A percentile compares a stretch with the other conserved stretches of the same genome.
Conservation (phyloP, 1,139 yeast genomes). For the Debaryomyces sp. region DNA sequence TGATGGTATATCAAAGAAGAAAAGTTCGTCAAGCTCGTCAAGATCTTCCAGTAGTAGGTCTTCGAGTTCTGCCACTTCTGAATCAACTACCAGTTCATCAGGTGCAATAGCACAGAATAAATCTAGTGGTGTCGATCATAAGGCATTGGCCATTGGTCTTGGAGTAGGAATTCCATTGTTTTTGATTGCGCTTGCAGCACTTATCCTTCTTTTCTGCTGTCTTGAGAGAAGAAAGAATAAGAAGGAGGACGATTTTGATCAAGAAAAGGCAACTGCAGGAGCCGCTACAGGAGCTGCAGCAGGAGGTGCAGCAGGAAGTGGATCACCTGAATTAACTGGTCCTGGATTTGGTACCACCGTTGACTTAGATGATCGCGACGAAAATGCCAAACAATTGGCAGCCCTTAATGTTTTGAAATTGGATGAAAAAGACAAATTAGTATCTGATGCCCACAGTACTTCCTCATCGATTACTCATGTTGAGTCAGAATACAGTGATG, state of each 20-base stretch:
- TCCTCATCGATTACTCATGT: slow-evolving; percentile 45
- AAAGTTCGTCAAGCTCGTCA: slow-evolving; percentile 23
- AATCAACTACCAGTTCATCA: slow-evolving; percentile 22
- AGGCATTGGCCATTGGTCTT: slow-evolving; percentile 76
- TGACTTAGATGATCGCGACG: slow-evolving; percentile 28
- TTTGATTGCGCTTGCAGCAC: slow-evolving; percentile 46
- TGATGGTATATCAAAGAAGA: slow-evolving; percentile 46
- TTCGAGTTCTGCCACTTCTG: slow-evolving; percentile 10
- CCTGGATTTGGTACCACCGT: slow-evolving; percentile 38
- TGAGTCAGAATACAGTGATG: slow-evolving; percentile 28
- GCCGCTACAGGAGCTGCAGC: slow-evolving; percentile 13
- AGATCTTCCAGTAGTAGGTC: slow-evolving; percentile 20
- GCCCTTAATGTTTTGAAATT: slow-evolving; percentile 55
- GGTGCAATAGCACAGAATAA: slow-evolving; percentile 14
- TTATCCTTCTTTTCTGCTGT: slow-evolving; percentile 63
- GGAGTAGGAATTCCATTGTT: slow-evolving; percentile 83
- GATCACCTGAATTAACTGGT: slow-evolving; percentile 33
- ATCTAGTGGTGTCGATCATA: slow-evolving; percentile 19
- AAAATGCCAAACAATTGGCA: slow-evolving; percentile 46
- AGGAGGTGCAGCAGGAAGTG: neutral
- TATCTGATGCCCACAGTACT: slow-evolving; percentile 26
- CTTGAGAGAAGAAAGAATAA: slow-evolving; percentile 44
- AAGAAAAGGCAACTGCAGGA: slow-evolving; percentile 19
- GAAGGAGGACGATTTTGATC: slow-evolving; percentile 33
- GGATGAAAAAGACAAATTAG: slow-evolving; percentile 38